Evolutionary conservation across 2,329 filamentous ascomycete species (phyloP).

Genomic region (Acarospora socialis): DNA sequence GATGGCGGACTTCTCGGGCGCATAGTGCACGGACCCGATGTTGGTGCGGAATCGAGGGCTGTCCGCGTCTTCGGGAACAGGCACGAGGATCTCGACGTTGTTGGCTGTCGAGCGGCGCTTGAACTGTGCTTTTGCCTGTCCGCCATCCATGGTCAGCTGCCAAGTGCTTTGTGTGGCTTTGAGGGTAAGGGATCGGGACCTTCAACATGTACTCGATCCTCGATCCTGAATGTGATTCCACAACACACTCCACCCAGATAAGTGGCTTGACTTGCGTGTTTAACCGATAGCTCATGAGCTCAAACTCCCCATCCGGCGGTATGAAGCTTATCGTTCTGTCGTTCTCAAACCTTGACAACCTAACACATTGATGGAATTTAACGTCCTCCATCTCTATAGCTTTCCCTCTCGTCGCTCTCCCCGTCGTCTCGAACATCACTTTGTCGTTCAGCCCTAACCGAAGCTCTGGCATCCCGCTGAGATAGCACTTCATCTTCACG

Average conservation of each 20-base stretch:
- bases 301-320: conserved; percentile 94
- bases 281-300: conserved; percentile 96
- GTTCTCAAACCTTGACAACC: conserved; percentile 91
- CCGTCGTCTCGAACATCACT: conserved; percentile 98
- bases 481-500: conserved; percentile 99
- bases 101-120: conserved; percentile 95
- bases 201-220: conserved; percentile 99
- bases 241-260: conserved; percentile 97
- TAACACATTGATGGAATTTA: conserved; percentile 97
- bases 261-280: conserved; percentile 98
- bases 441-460: conserved; percentile 94
- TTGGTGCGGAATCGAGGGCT: conserved; percentile 93
- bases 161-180: neutral
- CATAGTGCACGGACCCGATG: conserved; percentile 93
- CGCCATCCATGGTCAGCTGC: neutral
- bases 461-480: conserved; percentile 95
- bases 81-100: conserved; percentile 95
- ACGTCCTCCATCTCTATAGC: conserved; percentile 99
- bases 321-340: conserved; percentile 98
- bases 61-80: conserved; percentile 93
- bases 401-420: conserved; percentile 83
- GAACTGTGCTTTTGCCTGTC: conserved; percentile 78
- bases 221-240: conserved; percentile 88
- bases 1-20: conserved; percentile 91
- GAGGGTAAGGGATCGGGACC: too few species aligned